Evolutionary conservation across 2,329 filamentous ascomycete species (phyloP).

Genomic region (Akanthomyces dipterigenus): DNA sequence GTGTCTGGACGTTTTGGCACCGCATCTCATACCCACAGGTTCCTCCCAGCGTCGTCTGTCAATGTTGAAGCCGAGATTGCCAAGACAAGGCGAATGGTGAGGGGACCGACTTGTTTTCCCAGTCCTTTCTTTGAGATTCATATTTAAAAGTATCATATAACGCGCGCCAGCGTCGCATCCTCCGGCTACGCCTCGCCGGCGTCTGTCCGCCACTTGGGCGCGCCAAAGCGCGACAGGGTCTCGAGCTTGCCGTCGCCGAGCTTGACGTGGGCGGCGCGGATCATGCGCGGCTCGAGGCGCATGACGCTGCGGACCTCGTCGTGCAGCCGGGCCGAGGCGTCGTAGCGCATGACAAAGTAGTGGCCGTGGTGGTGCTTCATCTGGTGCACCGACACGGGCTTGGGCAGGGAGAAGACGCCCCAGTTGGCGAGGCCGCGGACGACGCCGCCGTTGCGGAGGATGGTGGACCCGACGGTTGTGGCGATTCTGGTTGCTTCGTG

Average conservation of each 20-base stretch:
- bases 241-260: slow-evolving; percentile 59
- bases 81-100: too few relatives aligned
- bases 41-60: too few relatives aligned
- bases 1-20: not conserved
- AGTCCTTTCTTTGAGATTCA: too few relatives aligned
- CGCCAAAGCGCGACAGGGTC: slow-evolving; percentile 43
- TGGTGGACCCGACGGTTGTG: slow-evolving; percentile 71
- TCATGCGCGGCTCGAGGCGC: slow-evolving; percentile 80
- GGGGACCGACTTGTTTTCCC: too few relatives aligned
- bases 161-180: not conserved
- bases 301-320: slow-evolving; percentile 68
- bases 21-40: not conserved
- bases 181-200: slow-evolving; percentile 24
- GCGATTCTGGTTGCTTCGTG: slow-evolving; percentile 60
- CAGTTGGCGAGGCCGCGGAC: slow-evolving; percentile 92
- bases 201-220: slow-evolving; percentile 41
- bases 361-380: slow-evolving; percentile 78
- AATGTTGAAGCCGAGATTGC: not conserved
- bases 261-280: slow-evolving; percentile 81
- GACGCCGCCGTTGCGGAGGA: slow-evolving; percentile 80
- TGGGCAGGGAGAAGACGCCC: slow-evolving; percentile 85
- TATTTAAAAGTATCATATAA: too few relatives aligned
- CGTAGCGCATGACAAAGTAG: slow-evolving; percentile 98
- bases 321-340: slow-evolving; percentile 67
- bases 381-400: slow-evolving; percentile 72